A percentile compares a stretch with the other conserved stretches of the same genome.
Conservation (phyloP, 768 basidiomycete species). For the Hebeloma cylindrosporum region DNA sequence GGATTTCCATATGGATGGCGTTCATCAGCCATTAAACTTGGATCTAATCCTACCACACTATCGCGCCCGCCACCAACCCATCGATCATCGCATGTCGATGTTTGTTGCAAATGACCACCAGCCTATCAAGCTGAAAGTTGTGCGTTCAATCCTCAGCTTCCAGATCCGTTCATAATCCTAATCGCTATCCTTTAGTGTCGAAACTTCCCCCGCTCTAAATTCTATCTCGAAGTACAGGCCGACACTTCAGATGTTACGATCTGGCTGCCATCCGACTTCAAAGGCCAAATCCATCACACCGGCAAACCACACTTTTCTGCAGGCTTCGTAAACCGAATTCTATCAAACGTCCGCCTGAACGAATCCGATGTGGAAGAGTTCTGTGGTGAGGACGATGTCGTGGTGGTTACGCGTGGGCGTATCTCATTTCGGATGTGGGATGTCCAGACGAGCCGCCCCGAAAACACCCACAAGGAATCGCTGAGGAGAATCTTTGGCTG, state of each 20-base stretch:
- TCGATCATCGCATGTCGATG: constrained; percentile 73
- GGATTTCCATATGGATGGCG: constrained; percentile 63
- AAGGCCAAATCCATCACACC: constrained; percentile 59
- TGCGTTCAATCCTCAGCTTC: constrained; percentile 38
- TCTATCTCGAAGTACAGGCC: constrained; percentile 65
- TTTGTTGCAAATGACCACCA: constrained; percentile 51
- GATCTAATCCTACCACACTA: constrained; percentile 76
- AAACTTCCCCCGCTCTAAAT: constrained; percentile 49
- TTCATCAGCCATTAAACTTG: constrained; percentile 54
- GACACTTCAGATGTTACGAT: constrained; percentile 69
- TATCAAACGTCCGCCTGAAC: constrained; percentile 51
- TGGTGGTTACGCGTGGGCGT: constrained; percentile 57
- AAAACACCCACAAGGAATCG: constrained; percentile 60
- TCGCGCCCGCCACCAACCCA: constrained; percentile 70
- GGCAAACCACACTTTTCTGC: constrained; percentile 61
- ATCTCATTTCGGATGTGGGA: constrained; percentile 83
- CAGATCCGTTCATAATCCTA: constrained; percentile 17
- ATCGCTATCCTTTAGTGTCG: constrained; percentile 47
- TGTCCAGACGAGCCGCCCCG: constrained; percentile 61
- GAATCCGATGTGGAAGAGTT: constrained; percentile 32
- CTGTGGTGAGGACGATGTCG: constrained; percentile 57
- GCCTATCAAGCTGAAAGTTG: constrained; percentile 71
- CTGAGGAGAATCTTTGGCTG: constrained; percentile 65
- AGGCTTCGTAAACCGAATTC: constrained; percentile 71
- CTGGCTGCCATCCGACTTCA: constrained; percentile 81